Evolutionary conservation across 305 asterid genomes (phyloP), one percentile per base, ranked within the genome.

Genomic region (Plantago rigida): DNA sequence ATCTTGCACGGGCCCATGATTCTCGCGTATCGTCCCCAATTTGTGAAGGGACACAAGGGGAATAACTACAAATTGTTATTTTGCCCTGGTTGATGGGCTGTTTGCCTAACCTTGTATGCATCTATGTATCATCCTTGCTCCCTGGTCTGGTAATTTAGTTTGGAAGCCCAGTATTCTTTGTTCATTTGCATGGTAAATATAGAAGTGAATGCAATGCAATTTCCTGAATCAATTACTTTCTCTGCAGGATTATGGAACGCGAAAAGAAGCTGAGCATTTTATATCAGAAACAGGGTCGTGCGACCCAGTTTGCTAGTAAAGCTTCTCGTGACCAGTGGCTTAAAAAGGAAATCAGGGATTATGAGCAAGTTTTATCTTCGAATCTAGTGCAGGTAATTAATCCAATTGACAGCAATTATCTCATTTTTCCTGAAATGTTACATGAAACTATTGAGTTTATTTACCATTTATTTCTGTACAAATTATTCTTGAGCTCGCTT

Each of bases 241-340:
- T 47, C 13, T 73, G 64, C 71, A 92, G 99, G 78, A 89, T 92
- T 68, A 92, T 82, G 95, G 94, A 89, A 24, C 86, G 97, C 49
- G 99, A 92, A 79, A 92, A 92, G 78, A 87, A 87, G 81, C 99
- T 92, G 71, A 92, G 99, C 84, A 85, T 92, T 73, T 82, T 92
- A 63, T 92, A 92, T 77, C 99, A 92, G 78, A 92, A 92, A 77
- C 96, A 89, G 75, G 99, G 99, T 10, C 99, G 99, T 71, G 97
- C 99, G 19, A 83, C 99, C 56, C 99, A 89, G 77, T 93, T 93
- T 78, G 78, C 84, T 46, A 75, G 70, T 75, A 87, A 87, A 82
- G 92, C 92, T 78, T 94, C 89, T 60, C 94, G 97, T 74, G 97
- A 93, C 75, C 72, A 68, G 75, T 93, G 99, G 97, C 95, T 93